Base-by-base conservation (phyloP, 805 yeast species). In the Kuraishia ogatae region DNA sequence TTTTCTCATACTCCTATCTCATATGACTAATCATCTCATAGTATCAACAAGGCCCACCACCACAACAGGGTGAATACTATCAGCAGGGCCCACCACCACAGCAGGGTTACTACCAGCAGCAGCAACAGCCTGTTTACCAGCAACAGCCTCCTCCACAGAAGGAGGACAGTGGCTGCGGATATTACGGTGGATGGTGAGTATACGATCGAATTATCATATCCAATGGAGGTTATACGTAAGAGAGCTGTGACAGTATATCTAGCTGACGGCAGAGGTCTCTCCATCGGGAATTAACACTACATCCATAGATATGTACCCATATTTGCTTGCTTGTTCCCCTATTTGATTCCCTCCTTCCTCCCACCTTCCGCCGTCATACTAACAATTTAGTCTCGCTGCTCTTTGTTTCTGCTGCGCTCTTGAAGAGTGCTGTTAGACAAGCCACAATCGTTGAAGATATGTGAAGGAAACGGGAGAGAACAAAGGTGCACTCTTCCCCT, bases 71-170 rank as follows among this genome's bases (percentile, higher is more conserved):
- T 50, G 55, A 53, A 10, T 48, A 51, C 48, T 53, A 53, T 39
- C 58, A 55, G 47, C 58, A 55, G 49, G 54, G 53, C 21, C 54
- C 54, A 11, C 55, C 54, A 2, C 55, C 24, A n/a, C 54, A 48
- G 46, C 54, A 53, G 46, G 62, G 63, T 21, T 61, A 61, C 50
- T 60, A 62, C 56, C 62, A 61, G 51, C 65, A 60, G 23, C 64
- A 60, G 21, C 64, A 55, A 26, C 65, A 60, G 51, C 63, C 65
- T 46, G 58, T 62, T 56, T 62, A 62, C 50, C 61, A 59, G 3
- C 64, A 61, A 43, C 65, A 62, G 50, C 64, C 57, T 46, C 62
- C 58, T 2, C 63, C 59, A 20, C 57, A 61, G 49, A 61, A 62
- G 20, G 48, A 52, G 6, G 55, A 51, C 20, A 56, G 59, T 22